phyloP scores from a whole-genome alignment of 2,329 filamentous ascomycete genomes.

The Paracoccidioides brasiliensis region DNA sequence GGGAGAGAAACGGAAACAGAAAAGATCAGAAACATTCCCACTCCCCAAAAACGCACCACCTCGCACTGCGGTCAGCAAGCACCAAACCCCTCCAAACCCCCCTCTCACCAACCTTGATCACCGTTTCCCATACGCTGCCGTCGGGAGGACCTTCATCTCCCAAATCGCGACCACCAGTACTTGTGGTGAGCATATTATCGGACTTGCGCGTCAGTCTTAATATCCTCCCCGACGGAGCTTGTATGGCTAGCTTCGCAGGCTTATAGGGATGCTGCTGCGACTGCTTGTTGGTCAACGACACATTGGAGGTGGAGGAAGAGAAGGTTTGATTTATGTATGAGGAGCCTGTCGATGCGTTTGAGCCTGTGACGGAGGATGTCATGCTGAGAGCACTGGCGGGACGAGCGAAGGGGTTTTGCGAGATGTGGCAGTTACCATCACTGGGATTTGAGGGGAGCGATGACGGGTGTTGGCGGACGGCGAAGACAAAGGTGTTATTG shows the following conservation, averaged over 20 bases:
- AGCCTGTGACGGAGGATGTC: constrained; percentile 42
- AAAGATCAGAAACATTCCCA: constrained; percentile 45
- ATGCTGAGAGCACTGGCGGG: constrained; percentile 49
- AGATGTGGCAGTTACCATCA: constrained; percentile 31
- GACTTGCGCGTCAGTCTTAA: constrained; percentile 47
- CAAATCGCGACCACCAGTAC: constrained; percentile 18
- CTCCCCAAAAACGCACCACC: constrained; percentile 58
- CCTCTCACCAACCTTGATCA: constrained; percentile 53
- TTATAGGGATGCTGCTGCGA: constrained; percentile 41
- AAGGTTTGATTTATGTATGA: constrained; percentile 24
- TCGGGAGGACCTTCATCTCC: constrained; percentile 30
- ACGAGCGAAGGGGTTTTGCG: constrained; percentile 40
- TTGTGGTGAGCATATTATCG: constrained; percentile 31
- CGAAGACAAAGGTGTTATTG: constrained; percentile 97
- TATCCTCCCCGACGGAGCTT: constrained; percentile 89
- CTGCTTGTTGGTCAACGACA: constrained; percentile 34
- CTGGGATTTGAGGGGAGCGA: constrained; percentile 33
- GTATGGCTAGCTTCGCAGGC: constrained; percentile 88
- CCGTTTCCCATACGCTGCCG: constrained; percentile 51
- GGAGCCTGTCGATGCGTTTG: constrained; percentile 34
- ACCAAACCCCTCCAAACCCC: constrained; percentile 52
- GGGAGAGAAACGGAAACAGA: not conserved
- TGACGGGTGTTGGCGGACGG: constrained; percentile 81
- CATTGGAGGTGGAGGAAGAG: constrained; percentile 37
- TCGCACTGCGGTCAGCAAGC: constrained; percentile 50